These are phyloP conservation scores for Ceratocystis alfenasii DNA, from an alignment of 2,329 filamentous ascomycete genomes.

Conservation along the genomic window DNA sequence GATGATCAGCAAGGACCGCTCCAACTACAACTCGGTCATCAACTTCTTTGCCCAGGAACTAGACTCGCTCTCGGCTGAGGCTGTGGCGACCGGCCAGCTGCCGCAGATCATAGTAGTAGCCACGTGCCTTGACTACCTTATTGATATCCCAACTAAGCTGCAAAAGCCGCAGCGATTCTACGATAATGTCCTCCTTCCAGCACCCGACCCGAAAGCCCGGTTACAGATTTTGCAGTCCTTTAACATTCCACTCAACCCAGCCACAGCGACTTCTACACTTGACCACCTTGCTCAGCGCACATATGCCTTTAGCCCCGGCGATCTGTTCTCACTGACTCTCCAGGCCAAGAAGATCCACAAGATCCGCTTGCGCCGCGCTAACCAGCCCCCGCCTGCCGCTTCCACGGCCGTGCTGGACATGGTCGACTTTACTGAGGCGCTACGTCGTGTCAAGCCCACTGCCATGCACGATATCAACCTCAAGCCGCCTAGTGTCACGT, in stretches of 20 bases:
- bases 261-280: constrained; percentile 41
- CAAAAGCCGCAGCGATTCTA: constrained; percentile 53
- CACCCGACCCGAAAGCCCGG: constrained; percentile 60
- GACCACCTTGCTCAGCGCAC: constrained; percentile 57
- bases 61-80: constrained; percentile 38
- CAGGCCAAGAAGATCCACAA: constrained; percentile 27
- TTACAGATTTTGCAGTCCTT: constrained; percentile 61
- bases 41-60: constrained; percentile 44
- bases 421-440: constrained; percentile 50
- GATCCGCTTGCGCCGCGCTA: constrained; percentile 27
- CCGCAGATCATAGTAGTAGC: constrained; percentile 60
- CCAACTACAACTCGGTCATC: constrained; percentile 39
- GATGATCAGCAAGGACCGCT: constrained; percentile 50
- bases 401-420: constrained; percentile 41
- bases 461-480: constrained; percentile 84
- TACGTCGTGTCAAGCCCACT: constrained; percentile 60
- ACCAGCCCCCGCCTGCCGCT: constrained; percentile 24
- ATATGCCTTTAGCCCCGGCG: constrained; percentile 74
- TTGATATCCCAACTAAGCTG: constrained; percentile 59
- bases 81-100: constrained; percentile 30
- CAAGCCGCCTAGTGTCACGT: constrained; percentile 73
- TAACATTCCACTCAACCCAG: constrained; percentile 36
- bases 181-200: constrained; percentile 58
- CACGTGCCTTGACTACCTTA: constrained; percentile 57
- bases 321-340: constrained; percentile 53